These are phyloP conservation scores for Eutrema salsugineum DNA, from an alignment of 441 rosid genomes.

Conservation along the genomic window DNA sequence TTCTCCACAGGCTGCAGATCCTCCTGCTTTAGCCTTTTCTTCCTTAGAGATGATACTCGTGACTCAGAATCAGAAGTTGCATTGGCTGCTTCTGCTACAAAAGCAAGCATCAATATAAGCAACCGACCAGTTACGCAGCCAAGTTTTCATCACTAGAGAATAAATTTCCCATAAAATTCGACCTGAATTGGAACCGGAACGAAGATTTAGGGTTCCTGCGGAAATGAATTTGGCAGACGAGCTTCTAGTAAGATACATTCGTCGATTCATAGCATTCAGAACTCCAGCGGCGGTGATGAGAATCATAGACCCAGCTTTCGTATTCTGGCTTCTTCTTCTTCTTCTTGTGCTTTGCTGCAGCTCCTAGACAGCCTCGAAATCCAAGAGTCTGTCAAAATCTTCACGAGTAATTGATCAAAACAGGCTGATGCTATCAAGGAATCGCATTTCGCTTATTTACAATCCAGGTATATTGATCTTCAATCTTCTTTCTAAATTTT, in stretches of 20 bases:
- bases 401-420: too few relatives aligned
- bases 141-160: background rate
- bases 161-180: background rate
- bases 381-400: too few relatives aligned
- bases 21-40: constrained; percentile 43
- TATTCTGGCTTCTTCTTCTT: too few relatives aligned
- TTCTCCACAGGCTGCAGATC: constrained; percentile 26
- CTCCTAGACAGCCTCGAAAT: too few relatives aligned
- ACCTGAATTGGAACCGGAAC: constrained; percentile 47
- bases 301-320: constrained; percentile 8
- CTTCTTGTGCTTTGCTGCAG: too few relatives aligned
- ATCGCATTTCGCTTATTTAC: too few relatives aligned
- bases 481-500: too few relatives aligned
- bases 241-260: constrained; percentile 25
- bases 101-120: background rate
- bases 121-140: background rate
- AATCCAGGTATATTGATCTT: too few relatives aligned
- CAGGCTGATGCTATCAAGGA: too few relatives aligned
- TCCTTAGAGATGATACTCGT: constrained; percentile 56
- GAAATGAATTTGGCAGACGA: constrained; percentile 37
- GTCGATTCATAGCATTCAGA: constrained; percentile 23
- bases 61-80: constrained; percentile 26
- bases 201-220: constrained; percentile 19
- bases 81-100: constrained; percentile 27
- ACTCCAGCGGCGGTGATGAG: constrained; percentile 7